Base-by-base conservation (phyloP, 345 rosid species). In the Pistacia atlantica region DNA sequence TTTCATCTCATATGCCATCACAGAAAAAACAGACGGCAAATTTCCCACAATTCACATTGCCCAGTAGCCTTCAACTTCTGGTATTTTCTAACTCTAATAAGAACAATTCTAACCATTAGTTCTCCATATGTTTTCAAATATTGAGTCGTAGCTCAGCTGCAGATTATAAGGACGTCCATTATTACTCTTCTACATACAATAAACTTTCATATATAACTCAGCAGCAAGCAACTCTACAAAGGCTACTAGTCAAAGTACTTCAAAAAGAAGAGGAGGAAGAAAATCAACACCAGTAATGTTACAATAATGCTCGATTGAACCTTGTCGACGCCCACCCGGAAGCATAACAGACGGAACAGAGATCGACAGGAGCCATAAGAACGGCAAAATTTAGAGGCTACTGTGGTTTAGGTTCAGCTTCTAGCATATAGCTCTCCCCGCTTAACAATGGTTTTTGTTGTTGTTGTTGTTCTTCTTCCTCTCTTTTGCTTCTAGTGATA, bases 401-500 rank as follows among this genome's bases (percentile, higher is more conserved):
- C 55, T 45, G 5, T 13, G 59, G 56, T 25, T 71, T 14, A 4
- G 54, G 46, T 18, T 2, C 16, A 11, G 52, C 33, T 56, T 59
- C 56, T 31, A 17, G 14, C 25, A 37, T 42, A 17, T 18, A 61
- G 2, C 16, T 46, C 25, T 73, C 25, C 45, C 58, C 60, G 10
- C 57, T 12, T 8, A 63, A 33, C 33, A 74, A 51, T 35, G 58
- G 71, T n/a, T 61, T 68, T 25, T 77, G 42, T 35, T 56, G 8
- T 35, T 56, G 8, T 42, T 42, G 46, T 42, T 42, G 28, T 18
- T 51, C 25, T 65, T 75, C 25, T 65, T 71, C 77, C 42, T 78
- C 64, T 48, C 33, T 71, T 67, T 82, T 80, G 55, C 75, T 67
- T 28, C 71, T 80, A 1, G 46, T 35, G 58, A 82, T 42, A 64